Evolutionary conservation across 305 asterid genomes (phyloP).

Genomic region (Fraxinus nigra): DNA sequence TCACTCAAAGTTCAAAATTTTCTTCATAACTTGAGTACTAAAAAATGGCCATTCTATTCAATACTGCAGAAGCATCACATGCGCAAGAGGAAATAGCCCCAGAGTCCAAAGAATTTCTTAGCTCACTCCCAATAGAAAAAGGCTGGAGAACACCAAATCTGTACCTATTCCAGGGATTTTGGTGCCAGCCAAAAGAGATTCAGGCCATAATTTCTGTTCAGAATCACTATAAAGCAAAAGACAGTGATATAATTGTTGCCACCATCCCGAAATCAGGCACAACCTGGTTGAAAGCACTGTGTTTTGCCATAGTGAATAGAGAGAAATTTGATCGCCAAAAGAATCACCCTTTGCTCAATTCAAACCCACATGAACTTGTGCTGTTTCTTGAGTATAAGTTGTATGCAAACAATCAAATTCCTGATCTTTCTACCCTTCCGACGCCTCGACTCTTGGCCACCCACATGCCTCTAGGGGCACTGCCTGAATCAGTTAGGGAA

Average conservation of each 20-base stretch:
- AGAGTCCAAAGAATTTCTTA: slow-evolving; percentile 32
- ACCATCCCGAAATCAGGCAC: slow-evolving; percentile 52
- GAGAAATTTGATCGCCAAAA: not conserved
- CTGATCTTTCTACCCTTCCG: slow-evolving; percentile 26
- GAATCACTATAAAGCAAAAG: slow-evolving; percentile 36
- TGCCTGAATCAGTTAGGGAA: slow-evolving; percentile 29
- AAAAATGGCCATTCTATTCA: slow-evolving; percentile 27
- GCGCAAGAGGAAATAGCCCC: slow-evolving; percentile 17
- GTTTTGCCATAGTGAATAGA: slow-evolving; percentile 31
- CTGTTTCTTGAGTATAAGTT: slow-evolving; percentile 39
- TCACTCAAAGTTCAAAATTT: not conserved
- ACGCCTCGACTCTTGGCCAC: slow-evolving; percentile 38
- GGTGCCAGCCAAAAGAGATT: slow-evolving; percentile 47
- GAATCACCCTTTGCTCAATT: slow-evolving; percentile 36
- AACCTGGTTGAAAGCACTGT: slow-evolving; percentile 43
- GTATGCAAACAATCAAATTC: slow-evolving; percentile 23
- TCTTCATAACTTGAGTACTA: not conserved
- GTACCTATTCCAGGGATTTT: slow-evolving; percentile 36
- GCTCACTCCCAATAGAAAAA: slow-evolving; percentile 39
- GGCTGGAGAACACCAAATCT: slow-evolving; percentile 46
- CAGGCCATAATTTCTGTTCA: slow-evolving; percentile 34
- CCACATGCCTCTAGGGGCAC: slow-evolving; percentile 31
- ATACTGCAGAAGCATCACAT: not conserved
- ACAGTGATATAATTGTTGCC: slow-evolving; percentile 33
- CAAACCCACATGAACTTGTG: slow-evolving; percentile 43